Conservation (phyloP, 2,329 filamentous ascomycete species). For the Epichloe baconii region DNA sequence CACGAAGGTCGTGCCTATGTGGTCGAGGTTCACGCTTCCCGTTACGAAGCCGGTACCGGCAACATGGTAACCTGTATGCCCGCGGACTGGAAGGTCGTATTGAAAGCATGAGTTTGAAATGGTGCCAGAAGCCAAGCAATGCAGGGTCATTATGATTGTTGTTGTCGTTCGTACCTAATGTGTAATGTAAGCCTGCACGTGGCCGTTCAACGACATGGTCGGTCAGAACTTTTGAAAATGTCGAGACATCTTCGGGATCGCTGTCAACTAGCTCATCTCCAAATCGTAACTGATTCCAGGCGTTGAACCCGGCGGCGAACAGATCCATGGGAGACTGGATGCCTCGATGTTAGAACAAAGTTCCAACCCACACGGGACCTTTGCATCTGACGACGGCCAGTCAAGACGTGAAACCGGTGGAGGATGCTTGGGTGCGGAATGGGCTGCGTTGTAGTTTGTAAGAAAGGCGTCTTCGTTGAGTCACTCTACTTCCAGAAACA, state of each 20-base stretch:
- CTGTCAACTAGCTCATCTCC: slow-evolving; percentile 3
- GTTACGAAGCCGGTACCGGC: slow-evolving; percentile 3
- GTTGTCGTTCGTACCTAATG: slow-evolving; percentile 27
- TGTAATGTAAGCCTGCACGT: slow-evolving; percentile 28
- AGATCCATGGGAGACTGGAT: slow-evolving; percentile 28
- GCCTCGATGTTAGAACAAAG: background rate
- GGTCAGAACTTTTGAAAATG: slow-evolving; percentile 30
- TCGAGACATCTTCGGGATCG: slow-evolving; percentile 32
- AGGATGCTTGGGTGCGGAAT: background rate
- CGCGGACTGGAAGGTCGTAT: background rate
- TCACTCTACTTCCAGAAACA: too few species aligned
- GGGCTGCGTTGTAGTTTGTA: background rate
- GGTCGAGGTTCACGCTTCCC: background rate
- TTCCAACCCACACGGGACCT: background rate
- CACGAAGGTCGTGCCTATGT: background rate
- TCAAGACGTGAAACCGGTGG: background rate
- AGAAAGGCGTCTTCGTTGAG: too few species aligned
- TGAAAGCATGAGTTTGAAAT: background rate
- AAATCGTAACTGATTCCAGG: slow-evolving; percentile 41
- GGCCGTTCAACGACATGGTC: slow-evolving; percentile 23
- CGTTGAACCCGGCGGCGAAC: slow-evolving; percentile 44
- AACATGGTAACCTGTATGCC: background rate
- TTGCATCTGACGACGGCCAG: background rate
- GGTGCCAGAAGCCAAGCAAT: background rate
- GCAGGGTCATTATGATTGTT: background rate